Base-by-base conservation (phyloP, 371 early-diverging fungal species). In the Catenaria anguillulae region DNA sequence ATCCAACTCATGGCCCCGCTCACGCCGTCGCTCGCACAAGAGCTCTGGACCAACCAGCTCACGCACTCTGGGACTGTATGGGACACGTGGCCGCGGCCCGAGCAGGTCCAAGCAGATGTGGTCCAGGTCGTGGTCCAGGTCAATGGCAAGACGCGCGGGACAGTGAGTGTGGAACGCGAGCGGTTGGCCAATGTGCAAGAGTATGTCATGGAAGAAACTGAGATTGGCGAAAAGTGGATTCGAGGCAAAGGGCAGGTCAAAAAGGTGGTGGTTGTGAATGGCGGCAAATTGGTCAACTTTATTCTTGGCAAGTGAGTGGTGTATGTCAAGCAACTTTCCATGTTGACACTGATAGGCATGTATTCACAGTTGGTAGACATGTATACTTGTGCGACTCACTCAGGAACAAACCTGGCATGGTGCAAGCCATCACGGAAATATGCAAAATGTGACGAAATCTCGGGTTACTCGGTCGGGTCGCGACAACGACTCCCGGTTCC, bases 1-100 rank as follows among this genome's bases (percentile, higher is more conserved):
- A 45, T 68, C 26, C 33, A 52, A 26, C 64, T 73, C 63, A 23
- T 69, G 42, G 50, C 65, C 19, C 73, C 73, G 0, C 67, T 70
- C 60, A 69, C 73, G n/a, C 73, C 73, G 10, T 48, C 45, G 4
- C 36, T 63, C 35, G 60, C 68, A 10, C 34, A 60, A 23, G 65
- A 70, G 43, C 13, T 73, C 24, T 67, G 68, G 68, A 15, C 40
- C 10, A 23, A 29, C 52, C 29, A 29, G 31, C 52, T 50, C 2
- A 17, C 29, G 10, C 10, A 86, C 83, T 23, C 52, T 8, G 52
- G 52, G 6, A 24, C 15, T 29, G 52, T 50, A 15, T 50, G 52
- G 52, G 52, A 8, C 29, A 31, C 8, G 52, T 50, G 52, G 52
- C 52, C 52, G 21, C 21, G 12, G 31, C 19, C 26, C 15, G 31